A percentile compares a stretch with the other conserved stretches of the same genome.
Conservation (phyloP, 2,329 filamentous ascomycete genomes). For the Sporothrix phasma region DNA sequence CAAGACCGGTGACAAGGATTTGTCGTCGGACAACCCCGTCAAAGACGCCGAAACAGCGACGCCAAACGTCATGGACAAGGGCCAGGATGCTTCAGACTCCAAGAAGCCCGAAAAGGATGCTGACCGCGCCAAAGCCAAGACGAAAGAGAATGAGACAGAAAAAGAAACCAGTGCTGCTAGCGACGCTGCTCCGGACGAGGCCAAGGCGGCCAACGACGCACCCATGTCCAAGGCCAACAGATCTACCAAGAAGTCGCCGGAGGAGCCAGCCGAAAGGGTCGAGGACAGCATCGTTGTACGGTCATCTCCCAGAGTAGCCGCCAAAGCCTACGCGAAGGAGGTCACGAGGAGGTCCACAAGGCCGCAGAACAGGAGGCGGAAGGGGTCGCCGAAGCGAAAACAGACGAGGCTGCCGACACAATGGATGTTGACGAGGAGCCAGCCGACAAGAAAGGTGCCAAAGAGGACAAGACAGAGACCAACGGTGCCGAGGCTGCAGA, state of each 20-base stretch:
- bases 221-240: neutral
- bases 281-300: constrained; percentile 1
- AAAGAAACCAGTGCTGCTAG: neutral
- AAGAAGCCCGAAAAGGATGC: neutral
- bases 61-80: neutral
- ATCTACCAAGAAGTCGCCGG: neutral
- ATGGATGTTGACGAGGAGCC: neutral
- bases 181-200: neutral
- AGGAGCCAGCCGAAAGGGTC: neutral
- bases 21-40: neutral
- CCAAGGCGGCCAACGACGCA: neutral
- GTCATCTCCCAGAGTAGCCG: neutral
- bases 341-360: neutral
- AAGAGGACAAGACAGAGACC: neutral
- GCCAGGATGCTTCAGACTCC: neutral
- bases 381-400: constrained; percentile 32
- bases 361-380: neutral
- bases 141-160: neutral
- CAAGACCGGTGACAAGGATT: neutral
- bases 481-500: neutral
- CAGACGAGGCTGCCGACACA: constrained; percentile 30
- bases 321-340: neutral
- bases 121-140: neutral
- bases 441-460: neutral
- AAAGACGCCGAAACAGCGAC: neutral